phyloP scores from a whole-genome alignment of 2,329 filamentous ascomycete genomes.

The Bipolaris oryzae region DNA sequence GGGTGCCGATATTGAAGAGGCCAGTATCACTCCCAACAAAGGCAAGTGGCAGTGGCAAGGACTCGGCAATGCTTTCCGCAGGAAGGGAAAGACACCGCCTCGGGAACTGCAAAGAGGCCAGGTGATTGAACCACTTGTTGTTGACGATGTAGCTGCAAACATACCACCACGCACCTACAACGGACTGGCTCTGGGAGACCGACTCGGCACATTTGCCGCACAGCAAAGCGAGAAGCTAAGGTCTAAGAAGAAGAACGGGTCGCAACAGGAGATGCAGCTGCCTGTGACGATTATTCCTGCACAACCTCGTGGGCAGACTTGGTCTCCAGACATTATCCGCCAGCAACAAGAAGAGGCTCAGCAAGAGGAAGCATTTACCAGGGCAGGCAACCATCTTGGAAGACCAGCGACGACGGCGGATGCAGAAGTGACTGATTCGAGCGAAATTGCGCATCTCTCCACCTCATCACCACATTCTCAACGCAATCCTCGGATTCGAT shows the following conservation, averaged over 20 bases:
- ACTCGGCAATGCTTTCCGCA: conserved; percentile 63
- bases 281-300: conserved; percentile 68
- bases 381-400: conserved; percentile 22
- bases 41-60: conserved; percentile 55
- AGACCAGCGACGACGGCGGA: conserved; percentile 27
- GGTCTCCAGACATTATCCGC: conserved; percentile 55
- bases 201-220: conserved; percentile 57
- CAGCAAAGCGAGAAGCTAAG: conserved; percentile 55
- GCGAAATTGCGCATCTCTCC: conserved; percentile 15
- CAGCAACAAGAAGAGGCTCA: conserved; percentile 26
- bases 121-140: conserved; percentile 52
- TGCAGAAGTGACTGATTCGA: conserved; percentile 21
- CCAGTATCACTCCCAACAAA: conserved; percentile 15
- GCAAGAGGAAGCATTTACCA: conserved; percentile 23
- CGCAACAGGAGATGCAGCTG: conserved; percentile 50
- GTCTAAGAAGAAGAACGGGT: conserved; percentile 45
- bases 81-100: conserved; percentile 63
- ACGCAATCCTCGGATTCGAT: conserved; percentile 32
- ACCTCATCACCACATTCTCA: conserved; percentile 23
- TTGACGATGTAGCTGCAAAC: conserved; percentile 43
- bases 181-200: conserved; percentile 52
- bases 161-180: conserved; percentile 53
- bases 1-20: conserved; percentile 24
- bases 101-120: conserved; percentile 64
- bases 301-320: conserved; percentile 61